Conservation (phyloP, 805 yeast genomes). For the Saccharomycopsis oosterbeekiorum region DNA sequence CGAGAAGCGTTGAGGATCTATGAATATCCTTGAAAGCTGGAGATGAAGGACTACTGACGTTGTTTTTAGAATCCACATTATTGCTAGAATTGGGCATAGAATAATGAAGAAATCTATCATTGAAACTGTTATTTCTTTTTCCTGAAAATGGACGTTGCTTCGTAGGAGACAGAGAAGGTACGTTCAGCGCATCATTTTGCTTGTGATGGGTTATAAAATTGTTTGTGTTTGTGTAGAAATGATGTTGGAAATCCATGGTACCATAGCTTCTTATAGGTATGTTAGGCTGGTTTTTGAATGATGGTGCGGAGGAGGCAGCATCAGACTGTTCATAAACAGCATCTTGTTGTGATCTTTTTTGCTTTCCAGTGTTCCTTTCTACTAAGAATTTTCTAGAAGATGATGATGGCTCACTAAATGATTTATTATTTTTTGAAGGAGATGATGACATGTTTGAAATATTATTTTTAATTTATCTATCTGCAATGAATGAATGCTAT, state of each 20-base stretch:
- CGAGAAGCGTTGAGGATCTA: slow-evolving; percentile 2
- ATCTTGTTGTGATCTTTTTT: neutral
- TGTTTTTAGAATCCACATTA: neutral
- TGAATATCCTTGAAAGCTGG: neutral
- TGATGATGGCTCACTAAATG: no score
- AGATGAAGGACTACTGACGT: neutral
- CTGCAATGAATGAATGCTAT: no score
- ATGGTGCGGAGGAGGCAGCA: neutral
- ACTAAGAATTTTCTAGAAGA: neutral
- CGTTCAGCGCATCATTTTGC: neutral
- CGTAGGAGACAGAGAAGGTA: neutral
- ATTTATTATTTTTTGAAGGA: no score
- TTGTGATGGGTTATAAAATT: neutral
- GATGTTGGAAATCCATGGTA: neutral
- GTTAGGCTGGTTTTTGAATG: neutral
- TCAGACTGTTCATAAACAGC: neutral
- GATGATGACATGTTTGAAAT: no score
- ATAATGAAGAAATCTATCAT: neutral
- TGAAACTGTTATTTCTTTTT: neutral
- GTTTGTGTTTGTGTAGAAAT: neutral
- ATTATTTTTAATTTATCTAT: no score
- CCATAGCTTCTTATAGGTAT: neutral
- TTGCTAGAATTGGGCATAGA: neutral
- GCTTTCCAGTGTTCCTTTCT: neutral
- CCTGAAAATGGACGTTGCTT: neutral